Base-by-base conservation (phyloP, 2,329 filamentous ascomycete genomes). In the Aureobasidium melanogenum region DNA sequence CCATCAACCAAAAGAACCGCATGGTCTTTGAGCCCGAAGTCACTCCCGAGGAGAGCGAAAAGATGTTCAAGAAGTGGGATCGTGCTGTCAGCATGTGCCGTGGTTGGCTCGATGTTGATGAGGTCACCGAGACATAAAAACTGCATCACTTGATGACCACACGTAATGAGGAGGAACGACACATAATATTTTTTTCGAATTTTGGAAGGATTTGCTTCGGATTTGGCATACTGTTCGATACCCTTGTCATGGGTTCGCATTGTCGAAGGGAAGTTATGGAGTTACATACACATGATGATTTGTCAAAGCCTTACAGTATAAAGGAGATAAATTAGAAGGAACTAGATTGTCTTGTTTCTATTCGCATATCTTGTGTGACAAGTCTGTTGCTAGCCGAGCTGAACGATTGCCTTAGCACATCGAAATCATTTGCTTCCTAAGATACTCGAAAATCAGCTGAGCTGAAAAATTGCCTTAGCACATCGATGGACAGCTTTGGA, bases 51-150 rank as follows among this genome's bases (percentile, higher is more conserved):
- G 59, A 66, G 36, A 63, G 62, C 44, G 51, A 61, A 34, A 68
- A 68, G 64, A 66, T 69, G 64, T 69, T 66, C 61, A 65, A 62
- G 52, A 64, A 66, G 62, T 69, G 67, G 67, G 58, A 61, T 22
- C 62, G 65, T 17, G 67, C 67, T 26, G 67, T 69, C 38, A 60
- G 64, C 32, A 69, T 69, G 67, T 68, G 65, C 55, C 61, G 64
- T 38, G 67, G 67, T 30, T 69, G 67, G 67, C 34, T 67, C 17
- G 66, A 67, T 36, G 63, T 61, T 36, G 64, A 65, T 32, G 65
- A 67, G 46, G 60, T 66, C 59, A 60, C 38, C 17, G 64, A 62
- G 26, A 58, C 38, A 2, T 44, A 22, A 28, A 14, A 54, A 28
- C 7, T 34, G 46, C 28, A 32, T 50, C 28, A n/a, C 14, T 38